Conservation (phyloP, 768 basidiomycete genomes). For the Suillus hirtellus region DNA sequence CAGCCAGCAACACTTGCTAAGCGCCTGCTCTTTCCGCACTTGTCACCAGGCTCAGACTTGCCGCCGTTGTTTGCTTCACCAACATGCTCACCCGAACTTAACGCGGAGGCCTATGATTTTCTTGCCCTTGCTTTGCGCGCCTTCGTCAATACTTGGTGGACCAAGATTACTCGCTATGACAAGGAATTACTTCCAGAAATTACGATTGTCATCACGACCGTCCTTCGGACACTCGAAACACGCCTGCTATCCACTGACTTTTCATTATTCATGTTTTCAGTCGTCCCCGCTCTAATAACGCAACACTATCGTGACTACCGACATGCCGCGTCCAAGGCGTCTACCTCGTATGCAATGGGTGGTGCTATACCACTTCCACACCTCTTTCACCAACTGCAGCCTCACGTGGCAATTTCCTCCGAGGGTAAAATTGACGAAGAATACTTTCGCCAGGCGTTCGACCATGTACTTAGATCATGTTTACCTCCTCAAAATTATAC, state of each 20-base stretch:
- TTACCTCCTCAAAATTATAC: constrained; percentile 79
- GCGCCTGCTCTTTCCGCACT: constrained; percentile 66
- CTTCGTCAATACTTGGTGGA: constrained; percentile 84
- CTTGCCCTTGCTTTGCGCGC: constrained; percentile 79
- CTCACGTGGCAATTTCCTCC: constrained; percentile 75
- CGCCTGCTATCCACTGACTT: constrained; percentile 59
- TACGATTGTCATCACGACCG: constrained; percentile 53
- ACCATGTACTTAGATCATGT: constrained; percentile 70
- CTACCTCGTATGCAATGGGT: constrained; percentile 70
- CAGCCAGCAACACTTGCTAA: constrained; percentile 43
- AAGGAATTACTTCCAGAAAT: constrained; percentile 79
- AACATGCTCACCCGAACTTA: constrained; percentile 52
- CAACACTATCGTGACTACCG: constrained; percentile 84
- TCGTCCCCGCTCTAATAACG: constrained; percentile 63
- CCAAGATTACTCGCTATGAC: constrained; percentile 80
- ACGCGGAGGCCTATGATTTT: constrained; percentile 62
- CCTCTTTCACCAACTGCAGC: constrained; percentile 80
- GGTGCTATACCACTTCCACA: constrained; percentile 60
- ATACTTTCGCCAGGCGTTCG: constrained; percentile 79
- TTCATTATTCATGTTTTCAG: constrained; percentile 56
- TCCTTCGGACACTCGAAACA: constrained; percentile 61
- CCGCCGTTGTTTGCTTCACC: constrained; percentile 55
- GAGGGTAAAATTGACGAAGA: constrained; percentile 70
- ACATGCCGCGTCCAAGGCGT: constrained; percentile 58
- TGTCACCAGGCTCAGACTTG: constrained; percentile 42